Base-by-base conservation (phyloP, 331 rosid species). In the Cydonia oblonga region DNA sequence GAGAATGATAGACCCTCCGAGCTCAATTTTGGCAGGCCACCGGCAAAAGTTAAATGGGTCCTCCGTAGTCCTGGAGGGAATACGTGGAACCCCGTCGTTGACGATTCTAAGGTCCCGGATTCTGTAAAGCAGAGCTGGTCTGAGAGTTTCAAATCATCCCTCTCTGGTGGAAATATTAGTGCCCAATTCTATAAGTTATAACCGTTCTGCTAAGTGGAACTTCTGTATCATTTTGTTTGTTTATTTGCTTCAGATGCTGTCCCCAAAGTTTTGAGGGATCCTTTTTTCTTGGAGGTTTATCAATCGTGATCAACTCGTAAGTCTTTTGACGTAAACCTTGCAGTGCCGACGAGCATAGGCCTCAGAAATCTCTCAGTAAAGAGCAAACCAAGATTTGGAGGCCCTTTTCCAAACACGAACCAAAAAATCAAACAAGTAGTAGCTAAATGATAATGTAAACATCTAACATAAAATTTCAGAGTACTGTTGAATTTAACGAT, bases 71-170 rank as follows among this genome's bases (percentile, higher is more conserved):
- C 84, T 25, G 84, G 86, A 4, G 91, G 85, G 13, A 70, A 75
- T 24, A 33, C 49, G 77, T 90, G 96, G 87, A 83, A 49, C 58
- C 85, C 96, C 70, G 75, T 69, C 63, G 9, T 83, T 30, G 73
- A 72, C 16, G 79, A 78, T 23, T 78, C 76, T 11, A 4, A 28
- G 64, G 86, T 88, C 58, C 63, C 86, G n/a, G 13, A 84, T 46
- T 81, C 84, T 66, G 81, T 70, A 38, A 81, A 75, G 87, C 69
- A 73, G 63, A 86, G 79, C 65, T 90, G 96, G 96, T 81, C 86
- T 0, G 81, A 83, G 72, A 85, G 76, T 74, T 90, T 90, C 42
- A 66, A 65, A 30, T 74, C 75, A 57, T 72, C 86, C 62, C 33
- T 76, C 60, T 71, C 64, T 56, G 79, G 66, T 54, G 75, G 68